Percentiles rank a stretch among this genome's conserved stretches.
Conservation (phyloP, 1,139 yeast species). For the Yamadazyma jaroonii region DNA sequence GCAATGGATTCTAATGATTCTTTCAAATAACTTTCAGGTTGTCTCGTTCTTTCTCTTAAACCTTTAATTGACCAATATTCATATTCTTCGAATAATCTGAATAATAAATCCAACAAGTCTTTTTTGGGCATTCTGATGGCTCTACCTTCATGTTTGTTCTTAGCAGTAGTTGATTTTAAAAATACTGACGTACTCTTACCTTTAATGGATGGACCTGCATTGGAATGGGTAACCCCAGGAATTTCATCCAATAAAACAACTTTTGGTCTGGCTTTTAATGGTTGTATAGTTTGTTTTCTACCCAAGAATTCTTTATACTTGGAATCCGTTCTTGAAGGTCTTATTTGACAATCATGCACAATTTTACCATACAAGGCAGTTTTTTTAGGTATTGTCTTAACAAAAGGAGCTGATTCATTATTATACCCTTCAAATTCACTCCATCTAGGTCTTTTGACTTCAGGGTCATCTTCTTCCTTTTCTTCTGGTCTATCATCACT, state of each 20-base stretch:
- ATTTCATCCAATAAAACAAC: conserved; percentile 80
- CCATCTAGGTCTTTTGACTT: conserved; percentile 6
- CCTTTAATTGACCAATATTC: conserved; percentile 98
- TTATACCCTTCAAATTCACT: conserved; percentile 8
- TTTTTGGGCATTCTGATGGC: conserved; percentile 94
- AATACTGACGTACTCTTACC: conserved; percentile 63
- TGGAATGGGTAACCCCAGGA: conserved; percentile 83
- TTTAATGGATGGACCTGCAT: conserved; percentile 78
- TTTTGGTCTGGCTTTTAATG: conserved; percentile 55
- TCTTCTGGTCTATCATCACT: conserved; percentile 15
- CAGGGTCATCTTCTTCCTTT: conserved; percentile 16
- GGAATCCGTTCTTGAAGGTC: conserved; percentile 72
- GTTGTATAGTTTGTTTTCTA: conserved; percentile 48
- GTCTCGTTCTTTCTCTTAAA: conserved; percentile 87
- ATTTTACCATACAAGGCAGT: conserved; percentile 85
- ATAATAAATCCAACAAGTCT: conserved; percentile 82
- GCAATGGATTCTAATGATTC: conserved; percentile 92
- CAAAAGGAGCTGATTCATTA: conserved; percentile 51
- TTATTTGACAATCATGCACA: conserved; percentile 86
- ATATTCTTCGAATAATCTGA: conserved; percentile 87
- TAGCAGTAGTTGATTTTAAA: conserved; percentile 41
- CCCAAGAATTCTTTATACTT: conserved; percentile 54
- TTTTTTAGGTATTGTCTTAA: conserved; percentile 80
- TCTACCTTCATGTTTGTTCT: conserved; percentile 64
- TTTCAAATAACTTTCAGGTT: conserved; percentile 91